Percentiles rank a stretch among this genome's conserved stretches.
These are phyloP conservation scores for Trapa bicornis DNA, from an alignment of 345 rosid genomes.

Conservation along the genomic window DNA sequence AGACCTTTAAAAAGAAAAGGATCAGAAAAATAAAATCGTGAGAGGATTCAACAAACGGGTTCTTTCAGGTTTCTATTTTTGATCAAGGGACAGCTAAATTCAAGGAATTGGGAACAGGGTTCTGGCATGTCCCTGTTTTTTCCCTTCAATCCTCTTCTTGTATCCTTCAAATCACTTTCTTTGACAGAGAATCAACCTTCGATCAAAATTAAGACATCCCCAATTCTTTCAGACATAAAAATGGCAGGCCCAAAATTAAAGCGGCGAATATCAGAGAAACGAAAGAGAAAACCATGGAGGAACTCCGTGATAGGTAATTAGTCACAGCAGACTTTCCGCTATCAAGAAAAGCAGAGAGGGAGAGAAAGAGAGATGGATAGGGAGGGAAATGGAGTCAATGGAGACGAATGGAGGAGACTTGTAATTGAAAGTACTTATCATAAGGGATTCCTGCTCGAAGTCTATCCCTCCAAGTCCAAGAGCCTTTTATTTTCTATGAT, in stretches of 20 bases:
- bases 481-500: too few relatives aligned
- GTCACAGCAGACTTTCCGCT: too few relatives aligned
- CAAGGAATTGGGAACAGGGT: slow-evolving; percentile 18
- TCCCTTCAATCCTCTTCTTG: not conserved
- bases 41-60: slow-evolving; percentile 24
- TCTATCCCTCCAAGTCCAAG: too few relatives aligned
- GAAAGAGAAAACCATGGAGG: not conserved
- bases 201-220: slow-evolving; percentile 11
- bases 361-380: too few relatives aligned
- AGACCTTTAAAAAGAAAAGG: not conserved
- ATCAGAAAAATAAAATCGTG: not conserved
- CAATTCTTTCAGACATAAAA: not conserved
- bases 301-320: not conserved
- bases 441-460: too few relatives aligned
- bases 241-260: too few relatives aligned
- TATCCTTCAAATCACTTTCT: slow-evolving; percentile 12
- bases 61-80: slow-evolving; percentile 37
- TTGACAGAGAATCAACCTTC: slow-evolving; percentile 22
- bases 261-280: not conserved
- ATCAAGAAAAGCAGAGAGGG: too few relatives aligned
- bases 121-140: slow-evolving; percentile 4
- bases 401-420: too few relatives aligned
- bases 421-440: too few relatives aligned
- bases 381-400: too few relatives aligned
- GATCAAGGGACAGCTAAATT: slow-evolving; percentile 38